Base-by-base conservation (phyloP, 257 asterid genomes). In the Plantago major region DNA sequence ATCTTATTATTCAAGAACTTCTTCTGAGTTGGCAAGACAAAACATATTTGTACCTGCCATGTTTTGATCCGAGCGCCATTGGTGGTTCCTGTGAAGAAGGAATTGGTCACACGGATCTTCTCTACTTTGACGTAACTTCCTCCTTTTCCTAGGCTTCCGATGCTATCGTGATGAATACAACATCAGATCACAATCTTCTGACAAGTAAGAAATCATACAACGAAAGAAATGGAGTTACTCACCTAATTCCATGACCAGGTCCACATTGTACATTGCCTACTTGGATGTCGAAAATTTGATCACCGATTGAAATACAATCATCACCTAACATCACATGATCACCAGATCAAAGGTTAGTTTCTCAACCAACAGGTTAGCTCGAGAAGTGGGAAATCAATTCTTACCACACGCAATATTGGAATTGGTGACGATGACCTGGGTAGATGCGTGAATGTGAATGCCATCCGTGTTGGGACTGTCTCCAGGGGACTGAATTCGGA, bases 31-130 rank as follows among this genome's bases (percentile, higher is more conserved):
- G 3, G 40, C 40, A 5, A 33, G 40, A 33, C 40, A 55, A 12
- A 33, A 37, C 28, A 14, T 3, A 42, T 1, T 37, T 1, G n/a
- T 57, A 90, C 97, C 95, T 87, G 88, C 95, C 97, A 87, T 57
- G 95, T 87, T 74, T 90, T 90, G 75, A 90, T 90, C 17, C 97
- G 78, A 71, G 93, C 97, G 73, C 97, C 96, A 60, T 90, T 87
- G 10, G 95, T 75, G 14, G 97, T 90, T 54, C 85, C 74, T 26
- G 67, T 74, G 78, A 90, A 79, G 54, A 58, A 28, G 43, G 74
- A 73, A 63, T 77, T 62, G 38, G 59, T 68, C 14, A 87, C 78
- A 28, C 18, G 74, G 37, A 90, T 82, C 43, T 74, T 77, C 56
- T 85, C 79, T n/a, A 89, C 95, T 63, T 70, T 74, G 7, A 72